Evolutionary conservation across 2,329 filamentous ascomycete species (phyloP).

Genomic region (Colletotrichum kahawae): DNA sequence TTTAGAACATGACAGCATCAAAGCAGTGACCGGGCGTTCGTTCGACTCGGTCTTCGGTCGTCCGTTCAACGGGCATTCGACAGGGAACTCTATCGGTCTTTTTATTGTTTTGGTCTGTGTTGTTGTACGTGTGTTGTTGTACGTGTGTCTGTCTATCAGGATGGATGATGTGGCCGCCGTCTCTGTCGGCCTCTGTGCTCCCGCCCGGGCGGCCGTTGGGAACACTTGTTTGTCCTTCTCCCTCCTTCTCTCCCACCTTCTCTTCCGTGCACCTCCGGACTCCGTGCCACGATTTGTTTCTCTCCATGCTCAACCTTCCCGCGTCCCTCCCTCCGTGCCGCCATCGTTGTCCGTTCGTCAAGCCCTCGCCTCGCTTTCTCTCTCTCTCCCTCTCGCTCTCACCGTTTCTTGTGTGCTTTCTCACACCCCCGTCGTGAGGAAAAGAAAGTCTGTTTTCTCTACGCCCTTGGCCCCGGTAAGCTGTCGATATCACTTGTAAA

Average conservation of each 20-base stretch:
- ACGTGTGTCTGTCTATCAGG: background rate
- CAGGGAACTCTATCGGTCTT: background rate
- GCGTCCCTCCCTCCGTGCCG: background rate
- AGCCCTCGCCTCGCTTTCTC: background rate
- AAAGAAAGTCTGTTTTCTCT: background rate
- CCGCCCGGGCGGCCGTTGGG: background rate
- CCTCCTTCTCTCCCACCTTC: background rate
- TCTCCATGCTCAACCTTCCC: background rate
- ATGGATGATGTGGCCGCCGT: background rate
- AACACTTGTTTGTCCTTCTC: background rate
- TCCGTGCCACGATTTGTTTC: background rate
- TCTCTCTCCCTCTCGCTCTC: background rate
- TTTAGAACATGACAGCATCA: background rate
- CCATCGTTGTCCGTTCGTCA: background rate
- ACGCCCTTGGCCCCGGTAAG: background rate
- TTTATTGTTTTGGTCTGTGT: background rate
- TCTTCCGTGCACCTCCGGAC: background rate
- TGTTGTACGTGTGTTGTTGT: background rate
- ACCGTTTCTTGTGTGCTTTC: background rate
- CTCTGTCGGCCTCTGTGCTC: background rate
- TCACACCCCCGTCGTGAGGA: background rate
- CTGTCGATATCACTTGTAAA: background rate
- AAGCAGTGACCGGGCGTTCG: background rate
- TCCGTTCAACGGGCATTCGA: slow-evolving; percentile 18
- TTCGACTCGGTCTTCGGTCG: slow-evolving; percentile 11